Evolutionary conservation across 768 basidiomycete genomes (phyloP).

Genomic region (Podaxis sp.): DNA sequence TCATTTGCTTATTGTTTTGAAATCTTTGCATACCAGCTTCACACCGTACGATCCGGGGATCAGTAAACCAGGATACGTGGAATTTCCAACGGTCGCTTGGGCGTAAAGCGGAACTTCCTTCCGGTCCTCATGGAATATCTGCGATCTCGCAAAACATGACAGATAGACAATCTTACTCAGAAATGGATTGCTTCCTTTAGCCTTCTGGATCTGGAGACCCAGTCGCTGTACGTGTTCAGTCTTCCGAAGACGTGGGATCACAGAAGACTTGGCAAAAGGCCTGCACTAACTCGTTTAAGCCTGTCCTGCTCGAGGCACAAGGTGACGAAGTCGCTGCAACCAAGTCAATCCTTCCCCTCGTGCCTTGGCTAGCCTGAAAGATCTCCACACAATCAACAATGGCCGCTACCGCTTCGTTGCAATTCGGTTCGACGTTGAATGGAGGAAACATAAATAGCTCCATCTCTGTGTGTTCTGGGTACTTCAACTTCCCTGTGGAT

Average conservation of each 20-base stretch:
- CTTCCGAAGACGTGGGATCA: too few relatives aligned
- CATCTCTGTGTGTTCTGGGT: not conserved
- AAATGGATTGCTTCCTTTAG: not conserved
- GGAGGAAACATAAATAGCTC: conserved; percentile 21
- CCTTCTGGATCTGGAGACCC: not conserved
- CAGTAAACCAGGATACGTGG: not conserved
- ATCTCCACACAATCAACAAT: not conserved
- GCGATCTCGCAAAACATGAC: not conserved
- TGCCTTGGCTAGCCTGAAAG: not conserved
- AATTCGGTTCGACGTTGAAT: not conserved
- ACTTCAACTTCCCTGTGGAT: conserved; percentile 15
- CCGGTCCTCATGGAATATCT: not conserved
- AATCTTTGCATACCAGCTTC: not conserved
- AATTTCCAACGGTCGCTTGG: not conserved
- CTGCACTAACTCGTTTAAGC: too few relatives aligned
- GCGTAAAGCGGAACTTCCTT: not conserved
- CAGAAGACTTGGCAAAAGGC: too few relatives aligned
- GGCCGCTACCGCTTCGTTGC: not conserved
- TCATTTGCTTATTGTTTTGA: not conserved
- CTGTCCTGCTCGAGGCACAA: not conserved
- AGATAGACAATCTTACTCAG: not conserved
- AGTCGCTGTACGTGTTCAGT: not conserved
- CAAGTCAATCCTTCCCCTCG: not conserved
- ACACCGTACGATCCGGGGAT: not conserved
- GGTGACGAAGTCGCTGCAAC: not conserved